Percentiles rank a stretch among this genome's conserved stretches.
These are phyloP conservation scores for Penicillium manginii DNA, from an alignment of 495 filamentous ascomycete genomes.

Conservation along the genomic window DNA sequence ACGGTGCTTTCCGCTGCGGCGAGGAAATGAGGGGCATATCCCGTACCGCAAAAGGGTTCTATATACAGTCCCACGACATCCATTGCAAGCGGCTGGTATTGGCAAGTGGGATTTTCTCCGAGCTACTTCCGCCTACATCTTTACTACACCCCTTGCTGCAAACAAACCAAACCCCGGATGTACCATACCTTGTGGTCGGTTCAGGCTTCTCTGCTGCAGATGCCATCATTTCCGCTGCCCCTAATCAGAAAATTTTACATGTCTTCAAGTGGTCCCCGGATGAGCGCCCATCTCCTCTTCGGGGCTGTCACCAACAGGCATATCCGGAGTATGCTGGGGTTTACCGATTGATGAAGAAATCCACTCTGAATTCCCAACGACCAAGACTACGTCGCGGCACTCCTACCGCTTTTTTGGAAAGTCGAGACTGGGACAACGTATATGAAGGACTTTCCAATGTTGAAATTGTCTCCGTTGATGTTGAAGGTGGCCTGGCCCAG, in stretches of 20 bases:
- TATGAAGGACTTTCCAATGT: constrained; percentile 67
- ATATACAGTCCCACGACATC: constrained; percentile 55
- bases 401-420: constrained; percentile 50
- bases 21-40: constrained; percentile 48
- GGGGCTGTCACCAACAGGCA: constrained; percentile 64
- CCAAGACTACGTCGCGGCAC: constrained; percentile 37
- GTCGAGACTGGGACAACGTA: constrained; percentile 50
- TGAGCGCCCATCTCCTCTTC: constrained; percentile 59
- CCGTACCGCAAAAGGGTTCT: constrained; percentile 54
- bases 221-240: constrained; percentile 59
- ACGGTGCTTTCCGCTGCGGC: constrained; percentile 50
- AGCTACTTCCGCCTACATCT: constrained; percentile 56
- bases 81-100: constrained; percentile 64
- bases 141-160: constrained; percentile 46
- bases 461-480: constrained; percentile 48
- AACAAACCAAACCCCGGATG: constrained; percentile 24
- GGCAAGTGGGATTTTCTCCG: constrained; percentile 66
- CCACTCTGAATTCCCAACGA: constrained; percentile 38
- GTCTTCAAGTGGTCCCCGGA: constrained; percentile 65
- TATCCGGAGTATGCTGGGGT: constrained; percentile 70
- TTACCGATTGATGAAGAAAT: constrained; percentile 66
- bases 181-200: constrained; percentile 60
- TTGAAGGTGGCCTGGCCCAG: constrained; percentile 33
- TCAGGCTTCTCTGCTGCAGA: constrained; percentile 70
- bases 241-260: constrained; percentile 60